These are phyloP conservation scores for Cyclotella distinguenda DNA, from an alignment of 108 stramenopile genomes.

Conservation along the genomic window DNA sequence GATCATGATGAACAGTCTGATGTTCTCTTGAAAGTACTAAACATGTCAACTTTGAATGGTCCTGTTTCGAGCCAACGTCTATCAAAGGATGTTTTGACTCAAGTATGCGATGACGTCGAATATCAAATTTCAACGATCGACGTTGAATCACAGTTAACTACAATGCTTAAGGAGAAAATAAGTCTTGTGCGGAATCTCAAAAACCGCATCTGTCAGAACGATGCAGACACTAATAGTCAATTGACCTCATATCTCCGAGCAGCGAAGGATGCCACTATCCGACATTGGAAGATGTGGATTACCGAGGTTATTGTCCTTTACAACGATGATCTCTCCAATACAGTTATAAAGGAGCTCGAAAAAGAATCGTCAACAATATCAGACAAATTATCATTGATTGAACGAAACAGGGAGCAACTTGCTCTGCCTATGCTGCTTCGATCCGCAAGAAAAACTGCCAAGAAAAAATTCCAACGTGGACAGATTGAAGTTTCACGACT, in stretches of 20 bases:
- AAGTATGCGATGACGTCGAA: slow-evolving; percentile 63
- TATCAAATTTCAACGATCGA: slow-evolving; percentile 35
- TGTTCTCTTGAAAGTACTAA: slow-evolving; percentile 22
- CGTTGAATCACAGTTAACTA: slow-evolving; percentile 20
- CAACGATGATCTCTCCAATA: slow-evolving; percentile 21
- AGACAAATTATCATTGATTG: slow-evolving; percentile 25
- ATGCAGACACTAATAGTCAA: not conserved
- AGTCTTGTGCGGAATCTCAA: slow-evolving; percentile 34
- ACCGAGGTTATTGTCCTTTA: slow-evolving; percentile 44
- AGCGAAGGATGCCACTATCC: slow-evolving; percentile 19
- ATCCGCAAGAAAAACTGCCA: slow-evolving; percentile 38
- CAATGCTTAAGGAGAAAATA: slow-evolving; percentile 32
- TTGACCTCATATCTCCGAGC: slow-evolving; percentile 15
- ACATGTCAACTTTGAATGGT: slow-evolving; percentile 2
- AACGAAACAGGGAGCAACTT: slow-evolving; percentile 27
- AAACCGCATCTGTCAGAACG: slow-evolving; percentile 28
- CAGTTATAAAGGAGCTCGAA: slow-evolving; percentile 16
- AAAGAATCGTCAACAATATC: slow-evolving; percentile 1
- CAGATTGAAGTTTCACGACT: slow-evolving; percentile 23
- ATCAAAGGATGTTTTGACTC: slow-evolving; percentile 43
- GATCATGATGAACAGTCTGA: slow-evolving; percentile 11
- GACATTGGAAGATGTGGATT: slow-evolving; percentile 55
- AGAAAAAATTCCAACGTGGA: slow-evolving; percentile 32
- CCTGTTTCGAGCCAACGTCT: slow-evolving; percentile 13
- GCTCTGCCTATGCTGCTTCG: slow-evolving; percentile 22